A percentile compares a stretch with the other conserved stretches of the same genome.
phyloP scores from a whole-genome alignment of 441 rosid species.

The Populus trichocarpa region DNA sequence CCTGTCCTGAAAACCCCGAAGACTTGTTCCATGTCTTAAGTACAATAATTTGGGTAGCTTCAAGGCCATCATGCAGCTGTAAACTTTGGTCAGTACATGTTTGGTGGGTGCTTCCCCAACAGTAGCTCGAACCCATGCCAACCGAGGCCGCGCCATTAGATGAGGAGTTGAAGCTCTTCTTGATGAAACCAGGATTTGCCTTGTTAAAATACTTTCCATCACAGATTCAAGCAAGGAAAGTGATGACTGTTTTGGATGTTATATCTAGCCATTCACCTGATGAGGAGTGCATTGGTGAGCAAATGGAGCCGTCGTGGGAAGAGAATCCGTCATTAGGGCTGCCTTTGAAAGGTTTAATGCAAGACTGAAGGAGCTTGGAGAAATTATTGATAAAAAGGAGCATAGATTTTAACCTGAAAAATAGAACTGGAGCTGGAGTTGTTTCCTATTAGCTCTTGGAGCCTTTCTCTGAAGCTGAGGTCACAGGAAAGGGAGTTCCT shows the following conservation, averaged over 20 bases:
- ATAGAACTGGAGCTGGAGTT: conserved; percentile 47
- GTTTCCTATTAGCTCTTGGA: conserved; percentile 44
- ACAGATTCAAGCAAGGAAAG: conserved; percentile 52
- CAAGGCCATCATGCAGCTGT: no score
- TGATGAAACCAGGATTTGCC: conserved; percentile 34
- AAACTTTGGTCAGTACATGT: conserved; percentile 41
- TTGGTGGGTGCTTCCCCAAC: conserved; percentile 61
- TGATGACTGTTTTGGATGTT: conserved; percentile 52
- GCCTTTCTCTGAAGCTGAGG: conserved; percentile 41
- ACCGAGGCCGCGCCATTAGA: conserved; percentile 31
- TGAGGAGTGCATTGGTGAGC: conserved; percentile 66
- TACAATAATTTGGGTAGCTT: neutral
- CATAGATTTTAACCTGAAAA: conserved; percentile 20
- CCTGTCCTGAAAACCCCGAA: conserved; percentile 18
- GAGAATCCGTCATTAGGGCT: conserved; percentile 35
- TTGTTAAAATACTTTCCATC: conserved; percentile 52
- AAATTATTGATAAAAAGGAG: conserved; percentile 36
- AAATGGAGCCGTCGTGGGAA: conserved; percentile 45
- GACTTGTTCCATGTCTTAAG: no score
- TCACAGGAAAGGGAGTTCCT: conserved; percentile 50
- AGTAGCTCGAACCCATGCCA: conserved; percentile 53
- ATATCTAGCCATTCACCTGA: conserved; percentile 61
- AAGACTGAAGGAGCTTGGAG: conserved; percentile 36
- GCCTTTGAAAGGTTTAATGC: conserved; percentile 53
- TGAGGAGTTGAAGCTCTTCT: conserved; percentile 35